These are phyloP conservation scores for Noccaea caerulescens DNA, from an alignment of 345 rosid species.

Conservation along the genomic window DNA sequence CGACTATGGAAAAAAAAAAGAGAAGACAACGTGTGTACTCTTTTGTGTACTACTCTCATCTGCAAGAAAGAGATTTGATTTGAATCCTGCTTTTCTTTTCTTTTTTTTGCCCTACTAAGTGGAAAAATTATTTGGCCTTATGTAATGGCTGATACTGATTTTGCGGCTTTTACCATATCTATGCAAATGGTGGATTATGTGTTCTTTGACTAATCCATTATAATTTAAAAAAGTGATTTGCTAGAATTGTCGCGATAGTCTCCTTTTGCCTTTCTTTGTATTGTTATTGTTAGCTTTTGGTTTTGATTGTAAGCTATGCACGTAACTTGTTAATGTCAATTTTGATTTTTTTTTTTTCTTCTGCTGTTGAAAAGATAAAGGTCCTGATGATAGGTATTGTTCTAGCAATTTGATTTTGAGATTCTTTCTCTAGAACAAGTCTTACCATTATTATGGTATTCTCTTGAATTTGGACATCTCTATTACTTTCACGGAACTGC, in stretches of 20 bases:
- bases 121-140: conserved; percentile 29
- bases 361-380: conserved; percentile 20
- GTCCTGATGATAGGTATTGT: conserved; percentile 20
- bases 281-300: conserved; percentile 35
- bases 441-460: neutral
- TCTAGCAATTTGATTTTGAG: conserved; percentile 18
- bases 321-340: conserved; percentile 1
- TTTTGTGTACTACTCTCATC: conserved; percentile 4
- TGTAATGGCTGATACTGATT: conserved; percentile 23
- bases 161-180: conserved; percentile 18
- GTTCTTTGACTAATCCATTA: conserved; percentile 50
- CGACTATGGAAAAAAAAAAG: conserved; percentile 8
- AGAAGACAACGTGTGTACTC: conserved; percentile 15
- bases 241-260: conserved; percentile 29
- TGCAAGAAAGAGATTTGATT: conserved; percentile 31
- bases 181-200: conserved; percentile 29
- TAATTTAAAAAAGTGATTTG: conserved; percentile 22
- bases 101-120: conserved; percentile 16
- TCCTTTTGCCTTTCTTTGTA: conserved; percentile 26
- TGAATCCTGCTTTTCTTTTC: neutral
- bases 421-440: conserved; percentile 5
- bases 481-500: conserved; percentile 33
- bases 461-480: conserved; percentile 12
- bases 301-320: conserved; percentile 34
- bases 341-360: conserved; percentile 10